Base-by-base conservation (phyloP, 305 asterid genomes). In the Solanum hybrid region DNA sequence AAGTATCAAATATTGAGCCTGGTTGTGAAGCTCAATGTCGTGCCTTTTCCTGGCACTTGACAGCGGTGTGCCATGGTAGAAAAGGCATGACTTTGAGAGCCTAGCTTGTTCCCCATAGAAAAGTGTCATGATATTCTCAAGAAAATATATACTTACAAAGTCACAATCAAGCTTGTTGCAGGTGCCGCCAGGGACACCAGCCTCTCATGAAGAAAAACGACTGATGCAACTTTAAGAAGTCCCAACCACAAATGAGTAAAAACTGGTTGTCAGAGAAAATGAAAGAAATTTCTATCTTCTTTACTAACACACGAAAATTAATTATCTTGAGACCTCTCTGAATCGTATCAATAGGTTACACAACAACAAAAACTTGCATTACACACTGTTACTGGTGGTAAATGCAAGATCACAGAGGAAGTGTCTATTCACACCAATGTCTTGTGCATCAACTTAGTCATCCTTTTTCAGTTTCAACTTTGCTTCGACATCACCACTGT, bases 401-500 rank as follows among this genome's bases (percentile, higher is more conserved):
- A 42, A 9, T 15, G 38, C 71, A 82, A 82, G 38, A 82, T 27
- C 72, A 27, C 17, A 5, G 40, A 10, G 51, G 15, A 31, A 84
- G 4, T 45, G 87, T 2, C 72, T 15, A 84, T 84, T 64, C 75
- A 84, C 87, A 51, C 73, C 27, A 15, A 29, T 29, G 87, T 51
- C 40, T 10, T 45, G 40, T 19, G 75, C 10, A 84, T 19, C 86
- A 14, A 76, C 34, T 51, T 78, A 88, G 31, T 88, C 89, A 77
- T 80, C 92, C 89, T 93, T 95, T 90, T 86, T 93, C 78, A 90
- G 37, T 90, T 89, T 91, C 85, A 96, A 85, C 87, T 90, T 94
- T 7, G 95, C 87, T 89, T 95, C 96, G 0, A 95, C 40, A 87
- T 93, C 95, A n/a, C 98, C 98, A 24, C 98, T 96, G 90, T 96